Evolutionary conservation across 2,329 filamentous ascomycete genomes (phyloP).

Genomic region (Fusarium miscanthi): DNA sequence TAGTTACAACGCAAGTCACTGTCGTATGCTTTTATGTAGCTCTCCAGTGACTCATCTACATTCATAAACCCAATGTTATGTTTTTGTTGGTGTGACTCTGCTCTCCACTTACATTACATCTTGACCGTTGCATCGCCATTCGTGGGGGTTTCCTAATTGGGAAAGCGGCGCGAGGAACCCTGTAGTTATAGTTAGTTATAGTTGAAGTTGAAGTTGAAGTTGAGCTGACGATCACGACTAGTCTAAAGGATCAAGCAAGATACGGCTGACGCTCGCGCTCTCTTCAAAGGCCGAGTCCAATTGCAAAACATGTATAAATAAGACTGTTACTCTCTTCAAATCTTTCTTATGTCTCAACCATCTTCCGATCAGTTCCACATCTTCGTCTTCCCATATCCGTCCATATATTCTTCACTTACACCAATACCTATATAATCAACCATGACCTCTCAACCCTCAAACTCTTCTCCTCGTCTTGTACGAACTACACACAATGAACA

Average conservation of each 20-base stretch:
- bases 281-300: not conserved
- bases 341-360: not conserved
- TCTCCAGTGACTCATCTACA: not conserved
- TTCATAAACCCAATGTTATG: not conserved
- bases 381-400: not conserved
- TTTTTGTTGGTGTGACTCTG: not conserved
- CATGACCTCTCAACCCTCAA: constrained; percentile 7
- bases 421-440: not conserved
- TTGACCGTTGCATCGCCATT: not conserved
- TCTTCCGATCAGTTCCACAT: too few relatives aligned
- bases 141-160: constrained; percentile 28
- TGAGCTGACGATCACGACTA: constrained; percentile 4
- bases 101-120: constrained; percentile 2
- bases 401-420: not conserved
- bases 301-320: constrained; percentile 5
- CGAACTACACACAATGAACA: constrained; percentile 8
- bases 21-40: not conserved
- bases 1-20: not conserved
- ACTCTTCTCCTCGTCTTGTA: constrained; percentile 4
- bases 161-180: constrained; percentile 30
- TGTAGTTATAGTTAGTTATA: not conserved
- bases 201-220: not conserved
- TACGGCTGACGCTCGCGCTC: not conserved
- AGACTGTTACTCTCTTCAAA: not conserved
- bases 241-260: not conserved